These are phyloP conservation scores for Epithemia pelagica DNA, from an alignment of 108 stramenopile species.

Conservation along the genomic window DNA sequence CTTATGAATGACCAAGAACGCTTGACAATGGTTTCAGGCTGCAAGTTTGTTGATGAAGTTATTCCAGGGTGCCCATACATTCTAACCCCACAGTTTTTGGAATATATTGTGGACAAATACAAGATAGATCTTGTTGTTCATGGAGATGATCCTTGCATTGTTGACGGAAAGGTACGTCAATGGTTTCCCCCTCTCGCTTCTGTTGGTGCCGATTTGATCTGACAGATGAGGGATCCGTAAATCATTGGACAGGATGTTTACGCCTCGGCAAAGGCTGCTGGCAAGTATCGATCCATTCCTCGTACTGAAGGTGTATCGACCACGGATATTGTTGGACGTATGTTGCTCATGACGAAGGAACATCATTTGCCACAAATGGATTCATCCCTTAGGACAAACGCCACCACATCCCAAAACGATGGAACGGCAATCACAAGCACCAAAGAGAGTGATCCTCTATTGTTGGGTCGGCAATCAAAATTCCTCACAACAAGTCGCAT, in stretches of 20 bases:
- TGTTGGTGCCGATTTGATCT: neutral
- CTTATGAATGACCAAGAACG: conserved; percentile 95
- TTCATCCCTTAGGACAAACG: conserved; percentile 8
- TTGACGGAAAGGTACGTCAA: conserved; percentile 88
- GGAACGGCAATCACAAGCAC: neutral
- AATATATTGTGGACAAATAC: conserved; percentile 83
- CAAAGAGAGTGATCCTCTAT: neutral
- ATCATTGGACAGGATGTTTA: too few species aligned
- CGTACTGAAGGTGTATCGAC: conserved; percentile 99
- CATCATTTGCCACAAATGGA: conserved; percentile 49
- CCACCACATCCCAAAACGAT: neutral
- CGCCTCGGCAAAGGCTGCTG: conserved; percentile 69
- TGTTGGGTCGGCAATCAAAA: conserved; percentile 61
- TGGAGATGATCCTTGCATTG: conserved; percentile 98
- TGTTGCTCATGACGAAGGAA: conserved; percentile 88
- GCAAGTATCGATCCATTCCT: conserved; percentile 84
- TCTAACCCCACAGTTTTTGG: conserved; percentile 91
- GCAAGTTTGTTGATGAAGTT: conserved; percentile 98
- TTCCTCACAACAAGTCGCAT: conserved; percentile 92
- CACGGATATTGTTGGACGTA: conserved; percentile 98
- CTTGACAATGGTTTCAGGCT: conserved; percentile 85
- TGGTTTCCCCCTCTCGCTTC: too few species aligned
- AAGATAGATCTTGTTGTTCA: conserved; percentile 94
- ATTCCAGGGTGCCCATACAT: conserved; percentile 95
- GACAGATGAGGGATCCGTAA: neutral